These are phyloP conservation scores for Pseudisothecium myosuroides DNA, from an alignment of 225 moss, liverwort and hornwort species.

Conservation along the genomic window DNA sequence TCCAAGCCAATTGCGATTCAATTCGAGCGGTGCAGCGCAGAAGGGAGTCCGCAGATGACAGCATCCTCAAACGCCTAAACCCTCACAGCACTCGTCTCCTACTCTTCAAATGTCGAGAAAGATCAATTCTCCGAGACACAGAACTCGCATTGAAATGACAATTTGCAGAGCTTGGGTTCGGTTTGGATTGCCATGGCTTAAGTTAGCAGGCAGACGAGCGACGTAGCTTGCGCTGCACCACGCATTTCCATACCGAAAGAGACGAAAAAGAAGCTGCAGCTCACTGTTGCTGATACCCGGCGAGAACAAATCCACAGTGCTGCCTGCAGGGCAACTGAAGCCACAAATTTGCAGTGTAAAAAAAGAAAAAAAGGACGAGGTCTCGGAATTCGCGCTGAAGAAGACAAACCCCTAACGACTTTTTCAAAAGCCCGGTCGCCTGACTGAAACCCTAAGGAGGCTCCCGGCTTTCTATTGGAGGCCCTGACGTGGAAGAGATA, in stretches of 20 bases:
- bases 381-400: not conserved
- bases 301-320: not conserved
- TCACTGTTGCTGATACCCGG: slow-evolving; percentile 18
- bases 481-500: slow-evolving; percentile 36
- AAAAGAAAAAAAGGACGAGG: not conserved
- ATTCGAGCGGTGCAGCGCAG: not conserved
- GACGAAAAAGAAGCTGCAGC: not conserved
- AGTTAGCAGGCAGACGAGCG: not conserved
- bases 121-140: not conserved
- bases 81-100: not conserved
- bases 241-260: not conserved
- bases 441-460: not conserved
- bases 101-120: not conserved
- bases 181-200: not conserved
- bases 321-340: not conserved
- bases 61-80: not conserved
- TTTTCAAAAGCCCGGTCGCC: not conserved
- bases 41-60: slow-evolving; percentile 1
- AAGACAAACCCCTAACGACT: slow-evolving; percentile 12
- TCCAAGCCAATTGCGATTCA: not conserved
- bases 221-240: slow-evolving; percentile 17
- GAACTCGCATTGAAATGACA: not conserved
- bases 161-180: no score
- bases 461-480: not conserved
- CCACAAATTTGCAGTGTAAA: not conserved